Evolutionary conservation across 139 green algal species (phyloP).

Genomic region (Ettlia oleoabundans): DNA sequence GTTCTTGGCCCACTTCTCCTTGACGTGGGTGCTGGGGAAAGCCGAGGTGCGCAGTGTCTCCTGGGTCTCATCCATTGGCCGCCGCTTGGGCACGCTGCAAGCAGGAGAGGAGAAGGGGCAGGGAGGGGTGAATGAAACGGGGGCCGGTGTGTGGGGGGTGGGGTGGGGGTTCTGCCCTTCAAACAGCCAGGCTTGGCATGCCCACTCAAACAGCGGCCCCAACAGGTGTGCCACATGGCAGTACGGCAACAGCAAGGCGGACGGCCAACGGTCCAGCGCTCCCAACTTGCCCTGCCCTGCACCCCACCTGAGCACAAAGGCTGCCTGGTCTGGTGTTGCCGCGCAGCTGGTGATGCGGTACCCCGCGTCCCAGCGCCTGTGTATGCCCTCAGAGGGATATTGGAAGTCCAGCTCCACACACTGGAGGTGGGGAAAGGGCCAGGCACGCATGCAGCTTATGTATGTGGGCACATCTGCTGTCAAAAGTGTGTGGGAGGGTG

Average conservation of each 20-base stretch:
- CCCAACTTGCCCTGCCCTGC: too few relatives aligned
- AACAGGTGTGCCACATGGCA: too few relatives aligned
- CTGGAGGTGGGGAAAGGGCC: constrained; percentile 45
- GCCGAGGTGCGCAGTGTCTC: constrained; percentile 96
- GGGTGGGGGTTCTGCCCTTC: too few relatives aligned
- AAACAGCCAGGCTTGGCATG: too few relatives aligned
- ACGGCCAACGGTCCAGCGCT: too few relatives aligned
- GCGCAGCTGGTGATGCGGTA: constrained; percentile 97
- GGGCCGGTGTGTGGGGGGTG: too few relatives aligned
- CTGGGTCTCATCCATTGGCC: constrained; percentile 96
- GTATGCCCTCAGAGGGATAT: constrained; percentile 98
- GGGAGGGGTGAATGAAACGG: too few relatives aligned
- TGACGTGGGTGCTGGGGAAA: constrained; percentile 96
- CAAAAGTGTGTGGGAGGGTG: too few relatives aligned
- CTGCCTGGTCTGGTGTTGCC: constrained; percentile 91
- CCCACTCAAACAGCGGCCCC: too few relatives aligned
- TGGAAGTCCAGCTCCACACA: constrained; percentile 99
- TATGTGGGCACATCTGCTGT: too few relatives aligned
- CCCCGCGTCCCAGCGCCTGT: constrained; percentile 94
- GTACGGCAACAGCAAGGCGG: too few relatives aligned
- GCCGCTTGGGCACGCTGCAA: constrained; percentile 65
- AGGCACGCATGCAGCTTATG: too few relatives aligned
- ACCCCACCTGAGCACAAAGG: constrained; percentile 59
- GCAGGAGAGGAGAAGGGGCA: not conserved
- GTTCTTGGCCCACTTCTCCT: constrained; percentile 99